Conservation (phyloP, 768 basidiomycete genomes). For the Xerocomellus amylosporus region DNA sequence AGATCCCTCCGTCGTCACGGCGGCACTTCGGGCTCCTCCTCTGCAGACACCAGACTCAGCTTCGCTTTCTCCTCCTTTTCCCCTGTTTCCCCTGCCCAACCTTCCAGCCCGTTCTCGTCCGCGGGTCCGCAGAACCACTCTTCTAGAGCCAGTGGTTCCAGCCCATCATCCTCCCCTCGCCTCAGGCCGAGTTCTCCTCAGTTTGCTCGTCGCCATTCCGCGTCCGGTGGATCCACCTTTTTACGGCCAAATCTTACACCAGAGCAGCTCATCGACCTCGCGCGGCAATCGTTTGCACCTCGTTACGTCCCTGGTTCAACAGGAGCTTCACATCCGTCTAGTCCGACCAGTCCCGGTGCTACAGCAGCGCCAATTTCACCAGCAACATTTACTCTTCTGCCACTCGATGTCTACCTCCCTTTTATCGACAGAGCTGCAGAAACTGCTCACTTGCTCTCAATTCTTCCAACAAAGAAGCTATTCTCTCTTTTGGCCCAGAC, state of each 20-base stretch:
- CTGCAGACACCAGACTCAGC: conserved; percentile 42
- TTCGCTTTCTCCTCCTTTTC: conserved; percentile 71
- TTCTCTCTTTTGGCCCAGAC: conserved; percentile 74
- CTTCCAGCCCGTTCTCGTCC: conserved; percentile 19
- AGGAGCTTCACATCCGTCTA: neutral
- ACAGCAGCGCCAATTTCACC: conserved; percentile 28
- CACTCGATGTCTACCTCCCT: conserved; percentile 76
- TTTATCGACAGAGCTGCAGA: conserved; percentile 83
- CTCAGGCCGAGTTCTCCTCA: conserved; percentile 49
- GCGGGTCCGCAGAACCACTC: conserved; percentile 31
- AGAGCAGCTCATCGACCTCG: conserved; percentile 74
- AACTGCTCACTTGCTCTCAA: conserved; percentile 63
- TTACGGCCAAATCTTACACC: conserved; percentile 57
- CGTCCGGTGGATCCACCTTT: conserved; percentile 33
- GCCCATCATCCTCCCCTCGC: conserved; percentile 42
- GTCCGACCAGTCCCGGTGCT: neutral
- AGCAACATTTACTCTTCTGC: conserved; percentile 70
- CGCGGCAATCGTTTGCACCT: conserved; percentile 54
- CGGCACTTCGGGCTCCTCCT: conserved; percentile 26
- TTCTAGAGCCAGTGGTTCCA: conserved; percentile 30
- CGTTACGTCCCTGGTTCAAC: conserved; percentile 21
- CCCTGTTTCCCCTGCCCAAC: conserved; percentile 20
- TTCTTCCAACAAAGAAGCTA: conserved; percentile 64
- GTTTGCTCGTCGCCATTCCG: conserved; percentile 29
- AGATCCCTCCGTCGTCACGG: conserved; percentile 34